Percentiles rank a stretch among this genome's conserved stretches.
These are phyloP conservation scores for Oryza glaberrima DNA, from an alignment of 176 grass and related monocot genomes.

Conservation along the genomic window DNA sequence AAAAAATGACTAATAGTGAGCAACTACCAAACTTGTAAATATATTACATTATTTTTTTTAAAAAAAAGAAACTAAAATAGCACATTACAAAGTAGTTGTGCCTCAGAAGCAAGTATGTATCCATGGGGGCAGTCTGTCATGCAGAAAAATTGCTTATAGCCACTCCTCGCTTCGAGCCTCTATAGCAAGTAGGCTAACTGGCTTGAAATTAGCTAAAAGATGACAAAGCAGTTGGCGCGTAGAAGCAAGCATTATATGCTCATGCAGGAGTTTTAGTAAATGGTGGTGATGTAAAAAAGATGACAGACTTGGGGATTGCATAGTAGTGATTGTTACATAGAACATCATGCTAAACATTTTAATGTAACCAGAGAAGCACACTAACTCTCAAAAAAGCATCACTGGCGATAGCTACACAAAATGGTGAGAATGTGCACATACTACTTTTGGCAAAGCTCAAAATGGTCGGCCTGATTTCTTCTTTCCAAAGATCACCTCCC, in stretches of 20 bases:
- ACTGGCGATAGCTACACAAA: not conserved
- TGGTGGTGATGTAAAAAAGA: constrained; percentile 20
- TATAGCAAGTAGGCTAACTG: constrained; percentile 1
- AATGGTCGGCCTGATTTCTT: constrained; percentile 52
- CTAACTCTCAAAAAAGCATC: constrained; percentile 4
- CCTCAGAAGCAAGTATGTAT: not conserved
- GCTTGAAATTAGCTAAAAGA: constrained; percentile 23
- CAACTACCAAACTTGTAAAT: no score
- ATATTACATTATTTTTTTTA: no score
- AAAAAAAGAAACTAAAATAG: no score
- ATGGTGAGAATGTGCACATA: constrained; percentile 43
- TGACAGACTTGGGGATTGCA: constrained; percentile 16
- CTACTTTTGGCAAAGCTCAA: constrained; percentile 45
- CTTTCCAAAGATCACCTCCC: constrained; percentile 84
- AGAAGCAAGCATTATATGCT: constrained; percentile 1
- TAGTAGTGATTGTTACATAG: not conserved
- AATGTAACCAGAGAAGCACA: constrained; percentile 26
- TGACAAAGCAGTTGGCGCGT: not conserved
- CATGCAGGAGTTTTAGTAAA: not conserved
- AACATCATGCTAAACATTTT: constrained; percentile 26
- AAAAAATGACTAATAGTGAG: no score
- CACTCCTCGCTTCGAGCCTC: not conserved
- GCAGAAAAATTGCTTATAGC: not conserved
- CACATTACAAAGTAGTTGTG: not conserved
- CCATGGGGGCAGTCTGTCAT: not conserved